Evolutionary conservation across 257 asterid species (phyloP).

Genomic region (Solanum sejunctum): DNA sequence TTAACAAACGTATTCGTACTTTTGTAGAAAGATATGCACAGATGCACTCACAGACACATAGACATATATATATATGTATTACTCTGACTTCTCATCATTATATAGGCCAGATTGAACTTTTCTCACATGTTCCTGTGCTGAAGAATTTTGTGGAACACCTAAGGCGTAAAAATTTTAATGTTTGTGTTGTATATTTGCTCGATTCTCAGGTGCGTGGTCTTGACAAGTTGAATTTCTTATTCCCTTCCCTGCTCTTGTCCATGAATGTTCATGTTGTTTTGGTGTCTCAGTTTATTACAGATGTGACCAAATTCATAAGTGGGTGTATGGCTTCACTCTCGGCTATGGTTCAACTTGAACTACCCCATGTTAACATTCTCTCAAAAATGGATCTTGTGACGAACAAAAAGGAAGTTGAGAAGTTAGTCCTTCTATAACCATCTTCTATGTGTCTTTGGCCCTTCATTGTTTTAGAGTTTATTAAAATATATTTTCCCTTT

Average conservation of each 20-base stretch:
- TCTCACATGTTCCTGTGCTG: constrained; percentile 91
- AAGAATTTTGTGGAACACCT: constrained; percentile 87
- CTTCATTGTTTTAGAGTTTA: neutral
- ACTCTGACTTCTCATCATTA: constrained; percentile 3
- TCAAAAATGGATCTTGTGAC: constrained; percentile 98
- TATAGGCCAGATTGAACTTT: constrained; percentile 91
- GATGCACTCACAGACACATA: neutral
- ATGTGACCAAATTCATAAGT: constrained; percentile 95
- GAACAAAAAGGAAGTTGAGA: constrained; percentile 79
- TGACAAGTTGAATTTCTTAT: neutral
- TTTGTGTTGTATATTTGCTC: constrained; percentile 85
- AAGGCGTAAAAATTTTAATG: constrained; percentile 67
- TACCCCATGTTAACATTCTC: constrained; percentile 90
- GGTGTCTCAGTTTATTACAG: constrained; percentile 65
- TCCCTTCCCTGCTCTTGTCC: neutral
- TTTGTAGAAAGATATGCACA: neutral
- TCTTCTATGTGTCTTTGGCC: neutral
- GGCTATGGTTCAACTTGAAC: constrained; percentile 95
- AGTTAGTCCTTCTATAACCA: constrained; percentile 38
- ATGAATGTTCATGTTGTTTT: constrained; percentile 3
- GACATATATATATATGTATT: neutral
- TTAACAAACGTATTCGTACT: neutral
- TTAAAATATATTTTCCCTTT: constrained; percentile 4
- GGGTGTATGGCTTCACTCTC: constrained; percentile 99
- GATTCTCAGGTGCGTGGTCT: constrained; percentile 74